Percentiles rank a stretch among this genome's conserved stretches.
Conservation (phyloP, 2,329 filamentous ascomycete species). For the Elsinoe australis region DNA sequence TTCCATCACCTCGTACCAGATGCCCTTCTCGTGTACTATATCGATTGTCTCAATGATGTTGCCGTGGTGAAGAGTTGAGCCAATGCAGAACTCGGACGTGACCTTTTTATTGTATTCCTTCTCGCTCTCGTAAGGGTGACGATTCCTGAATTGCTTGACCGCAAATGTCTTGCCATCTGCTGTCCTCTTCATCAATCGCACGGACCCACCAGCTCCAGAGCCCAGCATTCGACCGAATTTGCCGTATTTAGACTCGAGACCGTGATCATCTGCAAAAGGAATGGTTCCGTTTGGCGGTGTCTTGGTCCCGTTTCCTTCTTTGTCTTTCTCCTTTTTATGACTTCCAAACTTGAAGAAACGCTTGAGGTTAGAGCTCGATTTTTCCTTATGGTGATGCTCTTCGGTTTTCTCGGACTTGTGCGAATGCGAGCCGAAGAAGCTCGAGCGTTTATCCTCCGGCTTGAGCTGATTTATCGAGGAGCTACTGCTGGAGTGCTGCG, state of each 20-base stretch:
- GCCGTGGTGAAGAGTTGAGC: conserved; percentile 90
- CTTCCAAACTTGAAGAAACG: conserved; percentile 85
- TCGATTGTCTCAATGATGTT: conserved; percentile 98
- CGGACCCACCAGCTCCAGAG: conserved; percentile 88
- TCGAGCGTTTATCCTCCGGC: conserved; percentile 44
- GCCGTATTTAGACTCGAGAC: conserved; percentile 82
- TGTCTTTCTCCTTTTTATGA: conserved; percentile 51
- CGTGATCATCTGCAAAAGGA: conserved; percentile 91
- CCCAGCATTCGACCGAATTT: conserved; percentile 92
- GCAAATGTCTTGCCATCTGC: conserved; percentile 92
- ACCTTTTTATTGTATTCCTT: conserved; percentile 97
- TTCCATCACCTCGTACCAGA: conserved; percentile 99
- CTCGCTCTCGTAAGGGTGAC: conserved; percentile 87
- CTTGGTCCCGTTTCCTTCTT: conserved; percentile 29
- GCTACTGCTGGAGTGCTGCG: conserved; percentile 20
- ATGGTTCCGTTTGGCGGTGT: conserved; percentile 38
- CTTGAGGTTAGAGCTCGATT: conserved; percentile 89
- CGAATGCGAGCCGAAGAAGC: conserved; percentile 49
- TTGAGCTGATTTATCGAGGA: conserved; percentile 21
- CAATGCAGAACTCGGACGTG: conserved; percentile 96
- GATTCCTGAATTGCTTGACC: conserved; percentile 90
- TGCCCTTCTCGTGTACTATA: conserved; percentile 86
- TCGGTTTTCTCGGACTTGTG: conserved; percentile 45
- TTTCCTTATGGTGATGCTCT: conserved; percentile 31
- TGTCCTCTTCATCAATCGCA: conserved; percentile 85